Percentiles rank a stretch among this genome's conserved stretches.
These are phyloP conservation scores for Tulasnella sp. DNA, from an alignment of 768 basidiomycete genomes.

Conservation along the genomic window DNA sequence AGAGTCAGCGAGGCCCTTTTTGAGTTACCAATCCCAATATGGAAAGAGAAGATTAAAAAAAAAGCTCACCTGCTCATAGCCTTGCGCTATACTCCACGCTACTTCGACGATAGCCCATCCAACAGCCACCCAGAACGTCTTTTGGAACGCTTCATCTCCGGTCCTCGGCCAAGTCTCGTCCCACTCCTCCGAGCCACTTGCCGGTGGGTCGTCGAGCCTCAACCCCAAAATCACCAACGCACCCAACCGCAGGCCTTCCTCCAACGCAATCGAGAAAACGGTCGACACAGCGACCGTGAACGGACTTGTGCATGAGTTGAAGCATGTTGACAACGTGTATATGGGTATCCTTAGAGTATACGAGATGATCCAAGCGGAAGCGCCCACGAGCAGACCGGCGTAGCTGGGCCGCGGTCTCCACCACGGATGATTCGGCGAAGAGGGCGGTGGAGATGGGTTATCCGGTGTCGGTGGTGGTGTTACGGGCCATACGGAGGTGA, in stretches of 20 bases:
- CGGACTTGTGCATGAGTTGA: slow-evolving; percentile 46
- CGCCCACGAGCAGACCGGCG: slow-evolving; percentile 65
- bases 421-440: not conserved
- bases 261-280: slow-evolving; percentile 54
- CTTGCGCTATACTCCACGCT: slow-evolving; percentile 65
- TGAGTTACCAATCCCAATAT: not conserved
- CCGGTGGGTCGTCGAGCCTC: slow-evolving; percentile 39
- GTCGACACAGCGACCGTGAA: slow-evolving; percentile 47
- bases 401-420: slow-evolving; percentile 40
- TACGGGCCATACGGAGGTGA: slow-evolving; percentile 30
- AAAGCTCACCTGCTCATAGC: slow-evolving; percentile 63
- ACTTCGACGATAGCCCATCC: slow-evolving; percentile 77
- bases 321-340: slow-evolving; percentile 46
- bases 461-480: not conserved
- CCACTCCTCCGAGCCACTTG: not conserved
- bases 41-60: not conserved
- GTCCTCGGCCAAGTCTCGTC: slow-evolving; percentile 26
- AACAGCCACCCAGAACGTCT: slow-evolving; percentile 77
- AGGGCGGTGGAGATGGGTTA: slow-evolving; percentile 5
- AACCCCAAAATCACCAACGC: slow-evolving; percentile 59
- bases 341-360: slow-evolving; percentile 58
- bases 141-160: slow-evolving; percentile 57
- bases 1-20: slow-evolving; percentile 11
- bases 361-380: slow-evolving; percentile 63
- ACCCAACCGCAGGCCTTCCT: slow-evolving; percentile 59